A percentile compares a stretch with the other conserved stretches of the same genome.
Conservation (phyloP, 2,329 filamentous ascomycete species). For the Nigrospora sphaerica region DNA sequence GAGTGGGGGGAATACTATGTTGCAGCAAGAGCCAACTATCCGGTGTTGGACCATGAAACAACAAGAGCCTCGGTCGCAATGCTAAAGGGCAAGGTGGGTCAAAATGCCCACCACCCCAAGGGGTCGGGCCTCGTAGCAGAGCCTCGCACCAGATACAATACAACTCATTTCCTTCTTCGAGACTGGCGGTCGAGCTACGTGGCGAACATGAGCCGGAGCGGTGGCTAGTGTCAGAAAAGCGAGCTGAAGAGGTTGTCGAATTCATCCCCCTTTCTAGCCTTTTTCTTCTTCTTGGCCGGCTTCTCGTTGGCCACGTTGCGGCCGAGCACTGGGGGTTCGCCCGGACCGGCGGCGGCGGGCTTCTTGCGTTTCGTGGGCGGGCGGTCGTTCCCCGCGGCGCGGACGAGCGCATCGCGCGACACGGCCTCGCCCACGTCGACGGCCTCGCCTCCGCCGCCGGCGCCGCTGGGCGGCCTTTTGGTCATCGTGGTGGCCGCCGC, state of each 20-base stretch:
- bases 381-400: neutral
- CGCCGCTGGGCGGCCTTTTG: neutral
- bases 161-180: too few species aligned
- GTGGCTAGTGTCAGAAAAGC: conserved; percentile 30
- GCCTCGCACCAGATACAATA: too few species aligned
- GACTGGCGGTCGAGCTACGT: too few species aligned
- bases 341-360: neutral
- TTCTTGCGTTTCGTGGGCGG: neutral
- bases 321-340: too few species aligned
- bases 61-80: too few species aligned
- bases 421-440: conserved; percentile 8
- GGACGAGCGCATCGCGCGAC: conserved; percentile 17
- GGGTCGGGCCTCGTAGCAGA: too few species aligned
- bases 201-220: too few species aligned
- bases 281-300: conserved; percentile 45
- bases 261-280: conserved; percentile 51
- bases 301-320: conserved; percentile 3
- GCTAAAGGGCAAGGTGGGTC: too few species aligned
- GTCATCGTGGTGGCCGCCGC: neutral
- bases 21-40: too few species aligned
- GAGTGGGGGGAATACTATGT: too few species aligned
- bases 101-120: too few species aligned
- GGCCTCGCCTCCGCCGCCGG: conserved; percentile 4
- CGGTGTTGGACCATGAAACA: too few species aligned
- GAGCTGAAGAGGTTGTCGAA: conserved; percentile 69